Base-by-base conservation (phyloP, 768 basidiomycete genomes). In the Neoboletus brunneissimus region DNA sequence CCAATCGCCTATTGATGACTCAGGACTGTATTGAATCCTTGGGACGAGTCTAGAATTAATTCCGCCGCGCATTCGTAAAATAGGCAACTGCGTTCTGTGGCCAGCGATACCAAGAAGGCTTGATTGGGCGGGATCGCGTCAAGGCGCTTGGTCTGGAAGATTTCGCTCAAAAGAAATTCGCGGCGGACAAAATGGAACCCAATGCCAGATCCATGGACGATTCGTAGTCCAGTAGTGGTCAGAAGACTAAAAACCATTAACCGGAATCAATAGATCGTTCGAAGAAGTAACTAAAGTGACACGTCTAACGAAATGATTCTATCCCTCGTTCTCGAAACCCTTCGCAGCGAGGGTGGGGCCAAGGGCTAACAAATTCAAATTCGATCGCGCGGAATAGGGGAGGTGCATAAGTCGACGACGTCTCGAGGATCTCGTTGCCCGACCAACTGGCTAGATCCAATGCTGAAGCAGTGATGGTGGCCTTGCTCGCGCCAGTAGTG, bases 241-340 rank as follows among this genome's bases (percentile, higher is more conserved):
- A 79, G 79, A 44, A 77, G 68, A 51, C 78, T 71, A 47, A 75
- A 70, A 10, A 71, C 69, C 12, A 75, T 77, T 31, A 75, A 62
- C 64, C 81, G 66, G 77, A 79, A 73, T 82, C 81, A 73, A 82
- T 80, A 64, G 82, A 87, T 86, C 86, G 73, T 87, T 84, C 20
- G 69, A 74, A 15, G 80, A 81, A 1, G 81, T 81, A 51, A 79
- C 67, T 6, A 81, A 83, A 4, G 79, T 70, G 53, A 79, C 79
- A 66, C 83, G 81, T 40, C 81, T 81, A 65, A 70, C 67, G 27
- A 76, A 76, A 37, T 74, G 70, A 50, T 73, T 66, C 60, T 79
- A 79, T 43, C 81, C 85, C 57, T 81, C 65, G 47, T 81, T 76
- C 31, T 76, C 76, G 54, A 84, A 81, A 44, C 78, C 79, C 40